Percentiles rank a stretch among this genome's conserved stretches.
Conservation (phyloP, 345 rosid genomes). For the Viola odorata region DNA sequence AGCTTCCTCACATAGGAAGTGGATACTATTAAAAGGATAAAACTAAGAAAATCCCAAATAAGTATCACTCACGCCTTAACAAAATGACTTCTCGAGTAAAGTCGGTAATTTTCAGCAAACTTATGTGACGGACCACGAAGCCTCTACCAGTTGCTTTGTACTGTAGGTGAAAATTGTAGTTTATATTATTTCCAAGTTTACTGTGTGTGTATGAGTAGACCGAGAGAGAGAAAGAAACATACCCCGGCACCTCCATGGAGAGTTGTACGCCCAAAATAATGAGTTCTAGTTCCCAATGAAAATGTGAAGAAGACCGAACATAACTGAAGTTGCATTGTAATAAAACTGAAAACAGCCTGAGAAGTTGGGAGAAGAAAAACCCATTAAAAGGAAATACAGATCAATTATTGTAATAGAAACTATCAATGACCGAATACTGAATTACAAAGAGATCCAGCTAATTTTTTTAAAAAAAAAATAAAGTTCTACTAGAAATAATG, state of each 20-base stretch:
- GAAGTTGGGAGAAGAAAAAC: neutral
- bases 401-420: neutral
- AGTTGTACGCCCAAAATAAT: slow-evolving; percentile 98
- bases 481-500: neutral
- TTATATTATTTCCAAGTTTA: too few relatives aligned
- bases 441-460: neutral
- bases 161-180: slow-evolving; percentile 39
- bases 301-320: slow-evolving; percentile 99
- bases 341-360: slow-evolving; percentile 97
- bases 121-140: slow-evolving; percentile 93
- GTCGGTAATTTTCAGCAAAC: slow-evolving; percentile 96
- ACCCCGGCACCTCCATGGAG: slow-evolving; percentile 99
- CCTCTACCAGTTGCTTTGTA: slow-evolving; percentile 99
- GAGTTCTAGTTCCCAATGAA: slow-evolving; percentile 94
- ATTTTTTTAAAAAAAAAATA: too few relatives aligned
- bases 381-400: neutral
- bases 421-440: too few relatives aligned
- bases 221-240: slow-evolving; percentile 15
- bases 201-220: neutral
- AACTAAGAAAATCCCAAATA: neutral
- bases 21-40: neutral
- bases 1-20: neutral
- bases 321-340: slow-evolving; percentile 94
- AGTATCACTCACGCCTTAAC: slow-evolving; percentile 77
- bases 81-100: slow-evolving; percentile 95